Percentiles rank a stretch among this genome's conserved stretches.
Evolutionary conservation across 192 early-diverging fungal species (phyloP).

Genomic region (Podila horticola): DNA sequence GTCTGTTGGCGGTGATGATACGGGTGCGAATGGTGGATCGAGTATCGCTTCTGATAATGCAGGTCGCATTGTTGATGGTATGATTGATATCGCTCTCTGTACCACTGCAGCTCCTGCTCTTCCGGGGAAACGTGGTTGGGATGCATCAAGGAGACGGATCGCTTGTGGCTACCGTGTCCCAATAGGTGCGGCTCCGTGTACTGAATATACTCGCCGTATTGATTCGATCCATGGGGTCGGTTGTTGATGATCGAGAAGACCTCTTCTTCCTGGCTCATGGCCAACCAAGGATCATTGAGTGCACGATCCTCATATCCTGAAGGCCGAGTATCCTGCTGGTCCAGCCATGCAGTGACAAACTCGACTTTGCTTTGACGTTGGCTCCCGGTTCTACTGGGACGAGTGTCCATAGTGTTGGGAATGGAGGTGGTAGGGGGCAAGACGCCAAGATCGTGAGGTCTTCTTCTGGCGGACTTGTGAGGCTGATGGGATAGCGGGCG

Average conservation of each 20-base stretch:
- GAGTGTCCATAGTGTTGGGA: not conserved
- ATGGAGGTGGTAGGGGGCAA: not conserved
- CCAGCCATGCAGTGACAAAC: constrained; percentile 27
- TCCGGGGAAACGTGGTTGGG: not conserved
- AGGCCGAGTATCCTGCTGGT: not conserved
- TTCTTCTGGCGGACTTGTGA: not conserved
- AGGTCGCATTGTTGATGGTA: not conserved
- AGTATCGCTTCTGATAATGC: not conserved
- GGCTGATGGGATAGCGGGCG: not conserved
- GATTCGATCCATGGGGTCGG: not conserved
- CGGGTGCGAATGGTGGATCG: not conserved
- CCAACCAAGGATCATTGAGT: not conserved
- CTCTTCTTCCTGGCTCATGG: not conserved
- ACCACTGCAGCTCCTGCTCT: constrained; percentile 2
- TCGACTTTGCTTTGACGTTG: constrained; percentile 8
- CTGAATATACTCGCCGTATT: not conserved
- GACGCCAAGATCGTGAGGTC: not conserved
- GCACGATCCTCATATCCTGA: not conserved
- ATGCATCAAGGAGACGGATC: constrained; percentile 19
- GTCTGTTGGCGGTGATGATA: not conserved
- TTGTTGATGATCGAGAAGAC: not conserved
- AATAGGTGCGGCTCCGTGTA: not conserved
- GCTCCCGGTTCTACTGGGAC: not conserved
- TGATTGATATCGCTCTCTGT: not conserved
- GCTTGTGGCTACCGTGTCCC: constrained; percentile 1